Percentiles rank a stretch among this genome's conserved stretches.
Evolutionary conservation across 176 grass and related monocot genomes (phyloP).

Genomic region (Coix lacrymajobi): DNA sequence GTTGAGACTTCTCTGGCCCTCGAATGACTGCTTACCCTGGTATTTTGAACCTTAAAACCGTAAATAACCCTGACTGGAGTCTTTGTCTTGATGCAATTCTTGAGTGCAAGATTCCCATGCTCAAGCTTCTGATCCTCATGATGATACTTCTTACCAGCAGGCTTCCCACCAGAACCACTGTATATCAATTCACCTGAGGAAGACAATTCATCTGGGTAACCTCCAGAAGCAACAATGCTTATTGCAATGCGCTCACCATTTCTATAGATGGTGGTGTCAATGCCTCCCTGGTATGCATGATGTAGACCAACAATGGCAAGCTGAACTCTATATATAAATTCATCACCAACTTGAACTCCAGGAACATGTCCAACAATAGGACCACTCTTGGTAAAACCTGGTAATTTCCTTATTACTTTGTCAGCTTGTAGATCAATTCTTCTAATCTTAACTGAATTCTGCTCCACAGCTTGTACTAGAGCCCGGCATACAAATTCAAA

Average conservation of each 20-base stretch:
- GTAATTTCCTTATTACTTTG: slow-evolving; percentile 28
- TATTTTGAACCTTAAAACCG: slow-evolving; percentile 41
- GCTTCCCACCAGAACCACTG: slow-evolving; percentile 66
- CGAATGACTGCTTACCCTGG: slow-evolving; percentile 15
- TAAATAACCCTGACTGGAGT: slow-evolving; percentile 75
- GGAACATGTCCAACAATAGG: slow-evolving; percentile 52
- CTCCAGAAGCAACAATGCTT: slow-evolving; percentile 73
- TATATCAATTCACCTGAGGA: slow-evolving; percentile 78
- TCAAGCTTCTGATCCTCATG: slow-evolving; percentile 69
- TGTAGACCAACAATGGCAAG: slow-evolving; percentile 72
- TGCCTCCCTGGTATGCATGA: slow-evolving; percentile 55
- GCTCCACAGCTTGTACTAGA: slow-evolving; percentile 41
- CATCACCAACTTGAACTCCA: slow-evolving; percentile 80
- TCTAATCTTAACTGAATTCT: neutral
- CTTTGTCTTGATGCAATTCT: slow-evolving; percentile 54
- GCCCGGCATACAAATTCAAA: slow-evolving; percentile 52
- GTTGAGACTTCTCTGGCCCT: slow-evolving; percentile 38
- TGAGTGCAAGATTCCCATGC: slow-evolving; percentile 59
- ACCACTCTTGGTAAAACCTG: slow-evolving; percentile 32
- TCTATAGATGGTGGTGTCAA: slow-evolving; percentile 35
- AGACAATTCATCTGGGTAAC: slow-evolving; percentile 61
- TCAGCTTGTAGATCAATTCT: slow-evolving; percentile 50
- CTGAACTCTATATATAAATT: slow-evolving; percentile 70
- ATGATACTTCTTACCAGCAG: slow-evolving; percentile 34
- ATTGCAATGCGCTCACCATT: slow-evolving; percentile 41